phyloP scores from a whole-genome alignment of 345 rosid genomes.

The sweet orange (Citrus sinensis) region DNA sequence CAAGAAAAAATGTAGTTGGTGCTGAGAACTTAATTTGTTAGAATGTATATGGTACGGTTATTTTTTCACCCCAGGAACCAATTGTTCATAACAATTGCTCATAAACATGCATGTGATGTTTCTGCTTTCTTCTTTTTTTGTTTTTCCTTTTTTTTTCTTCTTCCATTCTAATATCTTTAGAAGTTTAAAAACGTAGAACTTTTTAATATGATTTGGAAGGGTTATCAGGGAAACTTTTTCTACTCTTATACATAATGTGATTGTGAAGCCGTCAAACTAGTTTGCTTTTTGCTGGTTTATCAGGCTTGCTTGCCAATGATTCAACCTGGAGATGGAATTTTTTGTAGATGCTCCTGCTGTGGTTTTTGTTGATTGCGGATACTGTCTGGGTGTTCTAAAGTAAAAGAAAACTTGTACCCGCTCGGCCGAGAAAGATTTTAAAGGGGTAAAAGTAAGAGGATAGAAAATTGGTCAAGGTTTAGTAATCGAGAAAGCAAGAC shows the following conservation, averaged over 20 bases:
- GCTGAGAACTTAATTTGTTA: background rate
- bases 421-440: background rate
- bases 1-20: background rate
- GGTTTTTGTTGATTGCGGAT: background rate
- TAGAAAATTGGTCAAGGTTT: conserved; percentile 3
- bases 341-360: background rate
- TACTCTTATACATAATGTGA: background rate
- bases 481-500: conserved; percentile 3
- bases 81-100: background rate
- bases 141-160: background rate
- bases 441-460: background rate
- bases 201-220: background rate
- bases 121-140: background rate
- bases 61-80: background rate
- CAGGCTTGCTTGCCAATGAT: background rate
- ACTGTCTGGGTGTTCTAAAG: background rate
- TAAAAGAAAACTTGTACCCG: background rate
- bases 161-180: background rate
- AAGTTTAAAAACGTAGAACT: background rate
- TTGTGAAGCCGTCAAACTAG: background rate
- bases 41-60: background rate
- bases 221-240: background rate
- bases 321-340: background rate
- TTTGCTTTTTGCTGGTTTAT: background rate
- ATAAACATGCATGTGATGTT: background rate